Conservation (phyloP, 73 alveolate species). For the Symbiodinium pilosum region DNA sequence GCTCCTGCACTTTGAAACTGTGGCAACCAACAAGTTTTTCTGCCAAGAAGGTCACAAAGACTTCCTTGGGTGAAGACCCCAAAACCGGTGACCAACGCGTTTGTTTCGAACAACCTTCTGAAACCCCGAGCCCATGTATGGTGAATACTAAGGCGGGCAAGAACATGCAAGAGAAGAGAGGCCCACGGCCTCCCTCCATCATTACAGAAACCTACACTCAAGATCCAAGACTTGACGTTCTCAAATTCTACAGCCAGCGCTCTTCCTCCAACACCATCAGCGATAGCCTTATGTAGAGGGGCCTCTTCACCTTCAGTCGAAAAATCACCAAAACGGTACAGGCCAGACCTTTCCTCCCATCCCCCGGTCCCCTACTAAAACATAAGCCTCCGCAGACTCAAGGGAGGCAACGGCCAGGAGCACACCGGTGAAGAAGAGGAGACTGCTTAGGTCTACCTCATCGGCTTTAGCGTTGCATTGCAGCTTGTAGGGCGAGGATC, state of each 20-base stretch:
- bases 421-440: conserved; percentile 79
- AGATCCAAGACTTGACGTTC: no score
- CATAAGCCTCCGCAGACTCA: conserved; percentile 75
- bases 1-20: no score
- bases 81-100: no score
- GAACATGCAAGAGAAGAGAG: not conserved
- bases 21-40: not conserved
- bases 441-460: conserved; percentile 93
- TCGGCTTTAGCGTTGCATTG: not conserved
- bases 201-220: no score
- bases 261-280: not conserved
- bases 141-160: not conserved
- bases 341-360: not conserved
- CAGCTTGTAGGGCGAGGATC: not conserved
- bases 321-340: no score
- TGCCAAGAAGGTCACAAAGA: not conserved
- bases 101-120: not conserved
- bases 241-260: no score
- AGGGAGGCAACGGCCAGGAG: conserved; percentile 68
- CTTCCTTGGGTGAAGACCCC: no score
- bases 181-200: no score
- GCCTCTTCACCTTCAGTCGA: not conserved
- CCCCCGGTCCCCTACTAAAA: not conserved
- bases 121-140: not conserved
- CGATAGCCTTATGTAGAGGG: not conserved